Percentiles rank a stretch among this genome's conserved stretches.
Conservation (phyloP, 768 basidiomycete genomes). For the Mycena rosella region DNA sequence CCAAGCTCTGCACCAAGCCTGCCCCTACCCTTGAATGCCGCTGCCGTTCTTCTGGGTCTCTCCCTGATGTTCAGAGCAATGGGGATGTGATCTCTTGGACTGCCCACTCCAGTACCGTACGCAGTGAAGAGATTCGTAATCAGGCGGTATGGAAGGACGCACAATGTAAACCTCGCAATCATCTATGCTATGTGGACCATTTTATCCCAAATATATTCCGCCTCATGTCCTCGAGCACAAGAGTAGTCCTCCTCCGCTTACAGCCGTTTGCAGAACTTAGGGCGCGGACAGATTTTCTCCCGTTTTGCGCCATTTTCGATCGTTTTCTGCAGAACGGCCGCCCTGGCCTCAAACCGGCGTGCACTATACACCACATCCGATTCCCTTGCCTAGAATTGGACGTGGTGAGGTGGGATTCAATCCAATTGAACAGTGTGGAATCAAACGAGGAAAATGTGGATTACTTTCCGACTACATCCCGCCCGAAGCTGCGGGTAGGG, state of each 20-base stretch:
- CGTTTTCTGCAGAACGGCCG: no score
- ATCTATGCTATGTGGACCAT: not conserved
- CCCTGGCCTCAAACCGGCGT: no score
- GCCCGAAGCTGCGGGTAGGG: no score
- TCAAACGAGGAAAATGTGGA: no score
- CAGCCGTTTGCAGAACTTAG: no score
- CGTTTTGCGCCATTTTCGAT: no score
- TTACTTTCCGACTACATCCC: no score
- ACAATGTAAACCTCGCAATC: not conserved
- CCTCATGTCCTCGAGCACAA: not conserved
- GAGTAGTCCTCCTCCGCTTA: constrained; percentile 1
- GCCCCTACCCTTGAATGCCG: constrained; percentile 2
- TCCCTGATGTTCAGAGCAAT: constrained; percentile 7
- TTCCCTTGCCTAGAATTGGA: no score
- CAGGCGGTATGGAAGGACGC: constrained; percentile 7
- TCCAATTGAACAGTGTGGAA: no score
- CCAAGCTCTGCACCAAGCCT: constrained; percentile 1
- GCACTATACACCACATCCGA: no score
- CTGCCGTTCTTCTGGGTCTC: constrained; percentile 10
- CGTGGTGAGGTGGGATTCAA: no score
- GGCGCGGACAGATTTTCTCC: no score
- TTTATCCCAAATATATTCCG: constrained; percentile 1
- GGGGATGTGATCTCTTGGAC: constrained; percentile 7
- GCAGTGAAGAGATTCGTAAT: constrained; percentile 11
- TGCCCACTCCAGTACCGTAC: constrained; percentile 5